Percentiles rank a stretch among this genome's conserved stretches.
Evolutionary conservation across 148 eudicot genomes (phyloP).

Genomic region (Rhododendron kiyosumense): DNA sequence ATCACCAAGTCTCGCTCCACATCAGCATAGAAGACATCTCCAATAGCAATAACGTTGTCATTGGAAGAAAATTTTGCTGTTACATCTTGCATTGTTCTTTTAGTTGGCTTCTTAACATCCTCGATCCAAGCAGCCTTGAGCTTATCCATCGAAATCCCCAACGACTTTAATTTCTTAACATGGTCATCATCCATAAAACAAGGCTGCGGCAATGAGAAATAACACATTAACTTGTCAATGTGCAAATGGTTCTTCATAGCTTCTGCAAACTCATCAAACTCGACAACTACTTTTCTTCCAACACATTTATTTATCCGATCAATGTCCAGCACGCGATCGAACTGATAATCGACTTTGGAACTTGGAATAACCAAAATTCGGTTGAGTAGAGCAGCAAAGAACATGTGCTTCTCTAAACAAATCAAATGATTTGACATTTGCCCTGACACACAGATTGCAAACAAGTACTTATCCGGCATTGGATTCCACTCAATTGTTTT

Average conservation of each 20-base stretch:
- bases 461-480: conserved; percentile 53
- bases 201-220: conserved; percentile 58
- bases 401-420: conserved; percentile 97
- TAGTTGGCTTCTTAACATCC: conserved; percentile 70
- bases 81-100: conserved; percentile 59
- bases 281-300: conserved; percentile 76
- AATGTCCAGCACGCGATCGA: conserved; percentile 59
- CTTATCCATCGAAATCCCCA: conserved; percentile 71
- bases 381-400: conserved; percentile 76
- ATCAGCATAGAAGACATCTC: conserved; percentile 92
- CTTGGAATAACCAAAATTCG: conserved; percentile 84
- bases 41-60: conserved; percentile 80
- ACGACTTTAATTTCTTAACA: conserved; percentile 76
- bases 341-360: conserved; percentile 79
- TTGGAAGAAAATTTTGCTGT: conserved; percentile 59
- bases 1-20: conserved; percentile 86
- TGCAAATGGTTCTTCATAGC: conserved; percentile 57
- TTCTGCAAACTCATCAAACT: conserved; percentile 75
- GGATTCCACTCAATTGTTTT: conserved; percentile 89
- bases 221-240: conserved; percentile 78
- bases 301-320: conserved; percentile 83
- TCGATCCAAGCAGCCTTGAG: conserved; percentile 82
- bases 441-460: conserved; percentile 80
- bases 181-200: conserved; percentile 84
- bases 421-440: conserved; percentile 97